Evolutionary conservation across 2,329 filamentous ascomycete species (phyloP).

Genomic region (Cercospora nicotianae): DNA sequence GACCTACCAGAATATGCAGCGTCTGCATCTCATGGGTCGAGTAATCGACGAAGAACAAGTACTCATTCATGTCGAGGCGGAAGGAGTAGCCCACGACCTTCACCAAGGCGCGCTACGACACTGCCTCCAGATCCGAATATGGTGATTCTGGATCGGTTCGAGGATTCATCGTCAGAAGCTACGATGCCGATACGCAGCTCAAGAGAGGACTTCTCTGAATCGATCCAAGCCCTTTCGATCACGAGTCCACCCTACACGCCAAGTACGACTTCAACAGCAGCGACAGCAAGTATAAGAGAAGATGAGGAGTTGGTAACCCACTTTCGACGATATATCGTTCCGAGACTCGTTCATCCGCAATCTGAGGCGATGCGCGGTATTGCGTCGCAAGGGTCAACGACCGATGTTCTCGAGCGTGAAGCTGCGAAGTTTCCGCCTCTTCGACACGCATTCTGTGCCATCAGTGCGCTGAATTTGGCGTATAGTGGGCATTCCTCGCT

Average conservation of each 20-base stretch:
- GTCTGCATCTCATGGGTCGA: conserved; percentile 23
- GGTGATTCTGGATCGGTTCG: conserved; percentile 53
- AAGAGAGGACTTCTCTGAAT: conserved; percentile 27
- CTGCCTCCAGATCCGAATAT: conserved; percentile 47
- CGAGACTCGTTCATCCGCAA: conserved; percentile 30
- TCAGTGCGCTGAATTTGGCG: conserved; percentile 56
- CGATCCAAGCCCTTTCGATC: conserved; percentile 28
- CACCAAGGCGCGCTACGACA: conserved; percentile 17
- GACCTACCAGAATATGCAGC: conserved; percentile 52
- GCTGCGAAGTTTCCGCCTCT: conserved; percentile 54
- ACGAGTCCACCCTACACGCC: conserved; percentile 25
- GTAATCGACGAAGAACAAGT: conserved; percentile 34
- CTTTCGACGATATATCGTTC: conserved; percentile 34
- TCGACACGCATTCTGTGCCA: conserved; percentile 58
- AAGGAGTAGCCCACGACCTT: conserved; percentile 11
- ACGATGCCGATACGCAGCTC: conserved; percentile 9
- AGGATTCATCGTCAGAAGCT: conserved; percentile 41
- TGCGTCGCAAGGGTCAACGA: conserved; percentile 25
- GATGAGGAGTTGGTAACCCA: conserved; percentile 31
- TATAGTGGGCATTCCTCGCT: conserved; percentile 47
- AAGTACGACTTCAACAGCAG: conserved; percentile 15
- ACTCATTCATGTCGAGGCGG: conserved; percentile 25
- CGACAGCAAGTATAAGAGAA: conserved; percentile 13
- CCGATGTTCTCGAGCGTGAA: conserved; percentile 38
- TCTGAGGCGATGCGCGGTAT: background rate